Base-by-base conservation (phyloP, 805 yeast genomes). In the Yarrowia porcina region DNA sequence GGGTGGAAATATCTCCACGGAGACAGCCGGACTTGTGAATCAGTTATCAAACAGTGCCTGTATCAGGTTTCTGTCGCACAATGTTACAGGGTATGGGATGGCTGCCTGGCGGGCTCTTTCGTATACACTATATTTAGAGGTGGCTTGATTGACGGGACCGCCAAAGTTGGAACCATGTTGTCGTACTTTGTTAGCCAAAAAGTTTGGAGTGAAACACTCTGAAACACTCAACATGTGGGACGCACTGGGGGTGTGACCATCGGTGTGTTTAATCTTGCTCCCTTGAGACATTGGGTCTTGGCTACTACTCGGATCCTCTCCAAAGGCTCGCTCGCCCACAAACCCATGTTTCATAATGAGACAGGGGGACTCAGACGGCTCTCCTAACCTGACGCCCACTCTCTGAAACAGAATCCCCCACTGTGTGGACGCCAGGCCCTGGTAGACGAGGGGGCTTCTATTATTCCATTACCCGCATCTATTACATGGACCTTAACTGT, bases 171-270 rank as follows among this genome's bases (percentile, higher is more conserved):
- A 45, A 45, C 36, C 52, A 28, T 45, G 52, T 28, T 18, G 36
- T 10, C 52, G 52, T 45, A 45, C 52, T 45, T 45, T 45, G 30
- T 25, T 45, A 27, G 18, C 25, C 36, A 17, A 33, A 30, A 18
- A 45, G 36, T 30, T 45, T 45, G 13, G 4, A 13, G 36, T 45
- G 52, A 45, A 45, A 45, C 52, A 45, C 18, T 20, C 52, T 45
- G 52, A 45, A 45, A 45, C 52, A 45, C 25, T 45, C 52, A 45
- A 45, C 52, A 45, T 45, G 52, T 10, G 4, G n/a, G 52, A 45
- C 36, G 52, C 52, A 45, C 52, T 45, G 36, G 52, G 27, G 27
- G 36, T 45, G 52, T 45, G 52, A 45, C 52, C 52, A 30, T 45
- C 52, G 25, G 36, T 28, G 36, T 45, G 52, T 45, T 45, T 45